These are phyloP conservation scores for Wickerhamomyces mucosus DNA, from an alignment of 805 yeast species.

Conservation along the genomic window DNA sequence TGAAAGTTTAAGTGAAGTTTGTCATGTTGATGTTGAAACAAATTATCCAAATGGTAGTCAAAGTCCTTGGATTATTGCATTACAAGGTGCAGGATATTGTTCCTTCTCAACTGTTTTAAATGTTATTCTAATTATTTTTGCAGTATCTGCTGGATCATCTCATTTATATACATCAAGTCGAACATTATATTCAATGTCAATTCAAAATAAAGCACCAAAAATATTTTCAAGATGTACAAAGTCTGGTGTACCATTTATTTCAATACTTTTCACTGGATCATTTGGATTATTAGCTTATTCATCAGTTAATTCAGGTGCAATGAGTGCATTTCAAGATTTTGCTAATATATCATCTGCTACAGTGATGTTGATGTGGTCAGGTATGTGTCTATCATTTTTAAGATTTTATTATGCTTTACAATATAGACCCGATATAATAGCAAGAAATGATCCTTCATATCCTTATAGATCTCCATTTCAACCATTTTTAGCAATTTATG, in stretches of 20 bases:
- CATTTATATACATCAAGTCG: constrained; percentile 49
- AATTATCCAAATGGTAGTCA: constrained; percentile 27
- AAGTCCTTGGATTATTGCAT: constrained; percentile 51
- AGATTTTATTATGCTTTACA: constrained; percentile 56
- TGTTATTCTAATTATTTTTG: constrained; percentile 43
- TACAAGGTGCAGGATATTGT: constrained; percentile 44
- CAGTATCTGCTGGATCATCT: constrained; percentile 43
- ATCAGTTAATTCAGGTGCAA: constrained; percentile 47
- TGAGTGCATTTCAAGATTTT: constrained; percentile 55
- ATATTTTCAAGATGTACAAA: constrained; percentile 48
- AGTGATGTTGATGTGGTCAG: constrained; percentile 72
- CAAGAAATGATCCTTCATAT: constrained; percentile 51
- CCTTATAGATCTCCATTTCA: constrained; percentile 66
- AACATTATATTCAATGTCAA: constrained; percentile 43
- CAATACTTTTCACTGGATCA: constrained; percentile 53
- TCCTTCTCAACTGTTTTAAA: constrained; percentile 36
- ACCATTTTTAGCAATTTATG: constrained; percentile 59
- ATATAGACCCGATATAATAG: constrained; percentile 52
- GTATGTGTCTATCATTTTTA: constrained; percentile 55
- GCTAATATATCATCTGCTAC: constrained; percentile 64
- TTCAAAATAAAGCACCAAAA: constrained; percentile 49
- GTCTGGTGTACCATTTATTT: constrained; percentile 60
- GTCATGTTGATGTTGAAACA: constrained; percentile 2
- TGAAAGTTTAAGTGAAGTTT: constrained; percentile 4
- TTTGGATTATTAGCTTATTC: constrained; percentile 55